Evolutionary conservation across 2,329 filamentous ascomycete genomes (phyloP).

Genomic region (Fusarium miscanthi): DNA sequence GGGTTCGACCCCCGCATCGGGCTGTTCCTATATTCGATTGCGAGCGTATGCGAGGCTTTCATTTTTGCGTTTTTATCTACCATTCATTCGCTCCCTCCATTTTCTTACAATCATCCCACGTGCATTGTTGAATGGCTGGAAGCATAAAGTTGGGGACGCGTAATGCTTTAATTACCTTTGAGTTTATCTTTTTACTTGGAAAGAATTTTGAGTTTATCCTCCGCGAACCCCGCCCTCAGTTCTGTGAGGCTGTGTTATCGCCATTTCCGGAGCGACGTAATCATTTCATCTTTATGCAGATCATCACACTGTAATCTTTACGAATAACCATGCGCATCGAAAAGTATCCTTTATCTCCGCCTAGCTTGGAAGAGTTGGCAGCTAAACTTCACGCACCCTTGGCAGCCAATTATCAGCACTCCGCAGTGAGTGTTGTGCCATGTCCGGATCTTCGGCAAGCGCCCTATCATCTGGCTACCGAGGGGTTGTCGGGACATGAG

Average conservation of each 20-base stretch:
- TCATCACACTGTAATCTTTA: background rate
- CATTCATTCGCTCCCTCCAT: fast-evolving
- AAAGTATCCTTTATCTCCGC: conserved; percentile 38
- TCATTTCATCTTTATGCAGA: background rate
- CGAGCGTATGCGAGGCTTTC: conserved; percentile 15
- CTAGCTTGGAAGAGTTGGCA: conserved; percentile 38
- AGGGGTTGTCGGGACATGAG: background rate
- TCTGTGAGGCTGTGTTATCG: background rate
- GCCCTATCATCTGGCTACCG: background rate
- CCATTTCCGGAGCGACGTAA: background rate
- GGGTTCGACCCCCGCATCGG: conserved; percentile 63
- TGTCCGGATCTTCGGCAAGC: background rate
- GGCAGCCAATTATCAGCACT: background rate
- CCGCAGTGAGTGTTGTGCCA: background rate
- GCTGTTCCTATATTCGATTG: conserved; percentile 51
- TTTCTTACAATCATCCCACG: background rate
- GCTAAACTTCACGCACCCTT: conserved; percentile 16
- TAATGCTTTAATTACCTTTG: background rate
- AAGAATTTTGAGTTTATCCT: background rate
- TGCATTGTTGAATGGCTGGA: fast-evolving
- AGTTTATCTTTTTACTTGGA: background rate
- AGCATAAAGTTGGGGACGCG: background rate
- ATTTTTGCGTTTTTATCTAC: background rate
- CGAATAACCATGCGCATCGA: background rate
- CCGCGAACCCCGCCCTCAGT: background rate